These are phyloP conservation scores for Ophiostoma ulmi DNA, from an alignment of 2,329 filamentous ascomycete species.

Conservation along the genomic window DNA sequence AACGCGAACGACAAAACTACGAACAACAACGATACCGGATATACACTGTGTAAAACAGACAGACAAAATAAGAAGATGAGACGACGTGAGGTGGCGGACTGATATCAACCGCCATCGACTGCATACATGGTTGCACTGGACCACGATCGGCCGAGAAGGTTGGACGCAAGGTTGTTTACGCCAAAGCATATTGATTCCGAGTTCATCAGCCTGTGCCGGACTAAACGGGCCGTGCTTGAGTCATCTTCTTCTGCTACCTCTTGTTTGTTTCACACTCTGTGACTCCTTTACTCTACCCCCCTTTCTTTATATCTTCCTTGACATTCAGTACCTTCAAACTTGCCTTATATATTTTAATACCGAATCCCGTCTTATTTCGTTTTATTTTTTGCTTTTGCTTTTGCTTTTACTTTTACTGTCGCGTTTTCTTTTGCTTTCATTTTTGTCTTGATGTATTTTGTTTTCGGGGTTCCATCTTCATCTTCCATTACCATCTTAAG, in stretches of 20 bases:
- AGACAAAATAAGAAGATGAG: not conserved
- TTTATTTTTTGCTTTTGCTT: not conserved
- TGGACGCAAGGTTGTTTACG: too few relatives aligned
- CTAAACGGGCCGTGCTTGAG: too few relatives aligned
- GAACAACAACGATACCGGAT: conserved; percentile 33
- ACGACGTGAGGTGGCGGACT: too few relatives aligned
- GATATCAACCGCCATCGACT: too few relatives aligned
- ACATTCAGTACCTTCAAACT: not conserved
- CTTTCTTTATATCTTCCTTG: not conserved
- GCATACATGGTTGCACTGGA: too few relatives aligned
- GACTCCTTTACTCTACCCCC: too few relatives aligned
- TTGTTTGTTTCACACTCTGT: not conserved
- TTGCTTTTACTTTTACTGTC: not conserved
- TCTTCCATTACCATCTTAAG: not conserved
- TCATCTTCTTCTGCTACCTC: not conserved
- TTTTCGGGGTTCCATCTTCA: too few relatives aligned
- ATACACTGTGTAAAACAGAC: not conserved
- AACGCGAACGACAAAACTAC: conserved; percentile 31
- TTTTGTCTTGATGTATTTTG: not conserved
- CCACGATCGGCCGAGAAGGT: too few relatives aligned
- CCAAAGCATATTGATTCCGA: too few relatives aligned
- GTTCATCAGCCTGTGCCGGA: too few relatives aligned
- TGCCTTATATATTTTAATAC: conserved; percentile 15
- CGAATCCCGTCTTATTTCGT: not conserved
- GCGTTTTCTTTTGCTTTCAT: not conserved